Base-by-base conservation (phyloP, 2,329 filamentous ascomycete species). In the Colletotrichum sp. region DNA sequence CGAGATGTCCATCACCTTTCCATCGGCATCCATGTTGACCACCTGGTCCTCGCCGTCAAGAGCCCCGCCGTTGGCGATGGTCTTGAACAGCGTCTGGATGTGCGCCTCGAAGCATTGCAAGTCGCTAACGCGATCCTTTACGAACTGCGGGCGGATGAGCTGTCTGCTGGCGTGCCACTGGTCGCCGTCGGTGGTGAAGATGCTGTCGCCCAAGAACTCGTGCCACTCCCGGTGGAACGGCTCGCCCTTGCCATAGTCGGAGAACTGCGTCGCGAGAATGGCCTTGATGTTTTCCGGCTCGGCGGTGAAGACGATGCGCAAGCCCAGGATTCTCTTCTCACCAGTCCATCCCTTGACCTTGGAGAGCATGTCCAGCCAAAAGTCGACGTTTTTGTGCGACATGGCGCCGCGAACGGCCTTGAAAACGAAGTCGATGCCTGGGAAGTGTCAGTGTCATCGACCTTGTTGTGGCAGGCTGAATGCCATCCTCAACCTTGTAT, bases 201-300 rank as follows among this genome's bases (percentile, higher is more conserved):
- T 95, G 85, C 92, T 91, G 80, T 95, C 90, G 28, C 94, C 94
- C 24, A 98, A 87, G 78, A 95, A 98, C 16, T 92, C 91, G 73
- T 91, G 89, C 93, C 94, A 98, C 68, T 96, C 93, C 10, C 84
- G 79, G 80, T 96, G 93, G 85, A 98, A 98, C 26, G 88, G 85
- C 77, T 92, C 85, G 8, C 96, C 95, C 83, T 98, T 96, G 80
- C 96, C 96, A 82, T 93, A 98, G 81, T 98, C 95, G 55, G 79
- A 72, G 81, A 98, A 98, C 81, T 98, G 95, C 2, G 93, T 94
- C 0, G 96, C 95, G n/a, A 98, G 88, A 26, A 98, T 90, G 8
- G 96, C 95, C 84, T 98, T 98, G 87, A 98, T 94, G 82, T 98
- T 98, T 81, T 98, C 95, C 1, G 94, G 94, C 79, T 98, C 95